A percentile compares a stretch with the other conserved stretches of the same genome.
phyloP scores from a whole-genome alignment of 169 alveolate genomes.

The Plasmodium ovale region DNA sequence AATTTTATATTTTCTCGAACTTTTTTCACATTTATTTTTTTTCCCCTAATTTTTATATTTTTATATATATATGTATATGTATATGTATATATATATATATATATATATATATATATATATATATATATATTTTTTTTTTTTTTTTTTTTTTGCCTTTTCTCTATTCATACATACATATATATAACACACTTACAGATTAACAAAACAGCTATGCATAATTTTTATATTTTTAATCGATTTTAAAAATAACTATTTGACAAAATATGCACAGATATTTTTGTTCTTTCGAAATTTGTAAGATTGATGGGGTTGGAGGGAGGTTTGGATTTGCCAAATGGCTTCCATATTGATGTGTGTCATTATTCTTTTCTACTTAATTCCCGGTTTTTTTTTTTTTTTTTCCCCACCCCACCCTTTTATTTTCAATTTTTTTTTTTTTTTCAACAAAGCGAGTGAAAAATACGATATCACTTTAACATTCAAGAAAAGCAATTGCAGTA shows the following conservation, averaged over 20 bases:
- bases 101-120: background rate
- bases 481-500: no score
- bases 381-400: no score
- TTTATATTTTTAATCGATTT: conserved; percentile 26
- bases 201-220: conserved; percentile 19
- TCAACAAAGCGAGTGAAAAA: no score
- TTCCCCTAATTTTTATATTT: background rate
- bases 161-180: conserved; percentile 6
- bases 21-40: background rate
- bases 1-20: background rate
- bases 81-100: conserved; percentile 22
- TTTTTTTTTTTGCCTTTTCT: conserved; percentile 1
- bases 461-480: no score
- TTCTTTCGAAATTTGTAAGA: no score
- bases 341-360: no score
- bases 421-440: no score
- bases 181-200: conserved; percentile 24
- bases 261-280: no score
- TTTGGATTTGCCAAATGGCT: no score
- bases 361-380: no score
- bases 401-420: no score
- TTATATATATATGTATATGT: background rate
- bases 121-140: background rate
- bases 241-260: conserved; percentile 23
- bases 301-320: no score